Evolutionary conservation across 805 yeast species (phyloP), one percentile per base, ranked within the genome.

Genomic region (Candida loeiensis): DNA sequence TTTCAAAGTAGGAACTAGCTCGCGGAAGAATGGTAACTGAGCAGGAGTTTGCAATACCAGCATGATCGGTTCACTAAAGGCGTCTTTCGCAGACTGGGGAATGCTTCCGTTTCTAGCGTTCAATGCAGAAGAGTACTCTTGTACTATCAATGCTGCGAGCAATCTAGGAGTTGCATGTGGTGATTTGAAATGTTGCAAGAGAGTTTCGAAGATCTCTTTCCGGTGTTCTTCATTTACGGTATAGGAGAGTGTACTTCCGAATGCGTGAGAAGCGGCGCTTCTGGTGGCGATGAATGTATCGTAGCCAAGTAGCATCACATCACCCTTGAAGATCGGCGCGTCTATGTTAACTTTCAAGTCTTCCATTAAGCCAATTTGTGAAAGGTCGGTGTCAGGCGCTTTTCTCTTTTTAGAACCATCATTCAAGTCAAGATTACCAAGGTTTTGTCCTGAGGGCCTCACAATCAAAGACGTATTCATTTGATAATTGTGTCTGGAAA

Each of bases 261-360:
- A 70, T 0, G 95, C 93, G 25, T 65, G 66, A 0, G 96, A 81
- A 4, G 90, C 85, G 9, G 80, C 76, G 12, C 85, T 69, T 59
- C 93, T 82, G 2, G 95, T 85, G 35, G 83, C 73, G 24, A 88
- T 68, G 42, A 93, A 76, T 1, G 77, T 77, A 20, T 86, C 90
- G 34, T 73, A 62, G 0, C 95, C 96, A 24, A 93, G 79, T 19
- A 93, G 68, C 40, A 89, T 80, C 13, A 93, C 84, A 62, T 93
- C 99, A 53, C 99, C 99, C 33, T 80, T 76, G 43, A 85, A 77
- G 59, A 93, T 82, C 4, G 98, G 96, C 3, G 95, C 85, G 63
- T 93, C 99, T 44, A 93, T 90, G 56, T 91, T 89, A 37, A 88
- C 82, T 43, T 77, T 76, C 40, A 79, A 73, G 37, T 74, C 82